Conservation (phyloP, 139 green algal genomes). For the Parachlorella kessleri region DNA sequence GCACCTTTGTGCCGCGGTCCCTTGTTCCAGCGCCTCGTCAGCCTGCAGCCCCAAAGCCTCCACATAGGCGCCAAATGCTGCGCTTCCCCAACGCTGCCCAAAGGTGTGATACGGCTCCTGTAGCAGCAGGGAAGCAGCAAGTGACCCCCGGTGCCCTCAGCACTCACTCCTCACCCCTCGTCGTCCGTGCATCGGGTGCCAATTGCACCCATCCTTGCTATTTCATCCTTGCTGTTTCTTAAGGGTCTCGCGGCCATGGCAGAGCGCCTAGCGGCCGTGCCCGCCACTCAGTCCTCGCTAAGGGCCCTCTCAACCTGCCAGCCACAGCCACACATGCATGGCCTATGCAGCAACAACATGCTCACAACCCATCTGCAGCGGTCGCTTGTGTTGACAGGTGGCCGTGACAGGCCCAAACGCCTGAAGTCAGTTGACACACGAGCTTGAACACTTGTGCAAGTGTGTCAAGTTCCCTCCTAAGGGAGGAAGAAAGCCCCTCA, state of each 20-base stretch:
- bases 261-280: no score
- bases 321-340: no score
- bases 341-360: no score
- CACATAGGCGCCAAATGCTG: conserved; percentile 10
- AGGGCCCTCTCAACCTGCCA: no score
- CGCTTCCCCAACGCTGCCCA: conserved; percentile 15
- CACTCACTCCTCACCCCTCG: not conserved
- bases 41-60: not conserved
- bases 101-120: conserved; percentile 13
- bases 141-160: not conserved
- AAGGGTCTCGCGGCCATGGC: no score
- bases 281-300: not conserved
- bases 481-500: not conserved
- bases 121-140: not conserved
- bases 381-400: no score
- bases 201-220: not conserved
- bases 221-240: no score
- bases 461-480: not conserved
- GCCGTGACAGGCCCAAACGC: no score
- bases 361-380: no score
- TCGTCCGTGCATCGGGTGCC: not conserved
- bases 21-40: conserved; percentile 13
- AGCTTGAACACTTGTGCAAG: no score
- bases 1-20: conserved; percentile 8
- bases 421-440: no score